Percentiles rank a stretch among this genome's conserved stretches.
These are phyloP conservation scores for Chenopodium formosanum DNA, from an alignment of 148 eudicot species.

Conservation along the genomic window DNA sequence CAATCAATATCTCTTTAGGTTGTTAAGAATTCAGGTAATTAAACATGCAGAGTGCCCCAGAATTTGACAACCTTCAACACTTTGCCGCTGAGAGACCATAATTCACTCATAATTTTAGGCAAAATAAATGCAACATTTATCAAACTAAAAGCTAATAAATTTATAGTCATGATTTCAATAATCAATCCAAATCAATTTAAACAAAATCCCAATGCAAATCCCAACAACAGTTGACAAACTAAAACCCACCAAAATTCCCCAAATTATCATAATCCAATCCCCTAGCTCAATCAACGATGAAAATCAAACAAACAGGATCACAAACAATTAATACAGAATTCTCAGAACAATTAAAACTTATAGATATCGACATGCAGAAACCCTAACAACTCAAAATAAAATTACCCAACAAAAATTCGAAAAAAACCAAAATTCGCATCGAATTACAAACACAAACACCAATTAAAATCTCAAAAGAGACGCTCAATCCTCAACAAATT, in stretches of 20 bases:
- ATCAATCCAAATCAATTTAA: slow-evolving; percentile 1
- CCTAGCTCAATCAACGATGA: background rate
- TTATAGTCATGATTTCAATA: background rate
- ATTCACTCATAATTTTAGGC: no score
- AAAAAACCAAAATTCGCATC: background rate
- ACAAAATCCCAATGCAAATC: background rate
- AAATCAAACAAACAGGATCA: background rate
- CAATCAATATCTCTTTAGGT: background rate
- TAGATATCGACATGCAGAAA: slow-evolving; percentile 26
- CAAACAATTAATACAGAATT: background rate
- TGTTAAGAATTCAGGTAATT: background rate
- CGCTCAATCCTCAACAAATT: background rate
- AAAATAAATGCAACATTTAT: background rate
- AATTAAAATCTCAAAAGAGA: background rate
- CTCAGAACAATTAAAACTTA: background rate
- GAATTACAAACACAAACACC: background rate
- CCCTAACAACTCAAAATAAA: slow-evolving; percentile 18
- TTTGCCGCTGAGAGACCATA: background rate
- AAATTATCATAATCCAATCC: background rate
- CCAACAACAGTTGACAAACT: background rate
- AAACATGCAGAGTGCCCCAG: background rate
- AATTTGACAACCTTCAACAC: background rate
- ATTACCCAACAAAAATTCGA: background rate
- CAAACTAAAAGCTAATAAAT: background rate
- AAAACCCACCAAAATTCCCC: background rate